A percentile compares a stretch with the other conserved stretches of the same genome.
Evolutionary conservation across 1,139 yeast genomes (phyloP).

Genomic region (Blastobotrys niveus): DNA sequence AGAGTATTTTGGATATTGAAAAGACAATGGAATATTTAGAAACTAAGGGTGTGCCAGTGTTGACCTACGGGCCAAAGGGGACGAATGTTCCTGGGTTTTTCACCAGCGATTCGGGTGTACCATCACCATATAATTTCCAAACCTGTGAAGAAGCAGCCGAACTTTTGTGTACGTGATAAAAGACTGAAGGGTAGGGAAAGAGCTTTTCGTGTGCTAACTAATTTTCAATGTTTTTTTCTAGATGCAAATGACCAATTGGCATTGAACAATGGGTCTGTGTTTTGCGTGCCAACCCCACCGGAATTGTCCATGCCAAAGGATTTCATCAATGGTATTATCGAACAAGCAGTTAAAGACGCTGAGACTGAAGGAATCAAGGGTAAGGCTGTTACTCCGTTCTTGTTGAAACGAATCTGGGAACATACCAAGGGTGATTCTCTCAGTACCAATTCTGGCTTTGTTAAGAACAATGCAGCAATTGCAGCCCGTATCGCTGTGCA

Average conservation of each 20-base stretch:
- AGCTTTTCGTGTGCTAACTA: conserved; percentile 14
- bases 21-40: conserved; percentile 81
- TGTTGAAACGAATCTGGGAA: conserved; percentile 58
- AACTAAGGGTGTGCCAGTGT: conserved; percentile 69
- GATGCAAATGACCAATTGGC: conserved; percentile 47
- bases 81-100: conserved; percentile 81
- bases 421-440: conserved; percentile 68
- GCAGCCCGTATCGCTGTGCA: conserved; percentile 65
- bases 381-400: conserved; percentile 73
- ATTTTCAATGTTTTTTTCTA: not conserved
- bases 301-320: conserved; percentile 53
- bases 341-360: conserved; percentile 56
- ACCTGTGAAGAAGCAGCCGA: conserved; percentile 55
- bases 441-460: conserved; percentile 66
- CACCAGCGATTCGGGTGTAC: conserved; percentile 66
- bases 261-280: conserved; percentile 60
- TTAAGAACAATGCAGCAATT: conserved; percentile 63
- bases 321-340: conserved; percentile 52
- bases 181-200: not conserved
- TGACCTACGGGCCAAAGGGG: conserved; percentile 43
- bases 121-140: conserved; percentile 60
- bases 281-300: conserved; percentile 79
- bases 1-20: conserved; percentile 73
- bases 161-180: conserved; percentile 42
- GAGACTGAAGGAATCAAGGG: conserved; percentile 52